A percentile compares a stretch with the other conserved stretches of the same genome.
Evolutionary conservation across 2,329 filamentous ascomycete species (phyloP).

Genomic region (Beauveria bassiana): DNA sequence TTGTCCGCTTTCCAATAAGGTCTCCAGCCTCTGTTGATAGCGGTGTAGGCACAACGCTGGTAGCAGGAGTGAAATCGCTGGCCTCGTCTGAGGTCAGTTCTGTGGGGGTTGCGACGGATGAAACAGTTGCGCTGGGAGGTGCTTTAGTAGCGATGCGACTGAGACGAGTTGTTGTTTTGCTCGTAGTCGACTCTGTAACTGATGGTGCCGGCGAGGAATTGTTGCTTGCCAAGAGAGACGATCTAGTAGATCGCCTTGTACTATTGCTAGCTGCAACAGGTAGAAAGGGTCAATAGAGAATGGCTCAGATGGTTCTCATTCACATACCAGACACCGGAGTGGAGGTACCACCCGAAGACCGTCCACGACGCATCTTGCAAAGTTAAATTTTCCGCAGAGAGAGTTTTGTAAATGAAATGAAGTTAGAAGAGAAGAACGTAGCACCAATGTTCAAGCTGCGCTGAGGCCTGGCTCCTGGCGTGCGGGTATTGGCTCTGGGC

Average conservation of each 20-base stretch:
- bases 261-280: neutral
- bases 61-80: slow-evolving; percentile 28
- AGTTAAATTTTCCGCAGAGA: neutral
- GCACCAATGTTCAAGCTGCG: neutral
- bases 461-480: neutral
- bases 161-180: neutral
- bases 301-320: neutral
- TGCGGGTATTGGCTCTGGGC: neutral
- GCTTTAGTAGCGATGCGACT: neutral
- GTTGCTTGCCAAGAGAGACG: slow-evolving; percentile 3
- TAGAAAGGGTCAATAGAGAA: neutral
- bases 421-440: neutral
- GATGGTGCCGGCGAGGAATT: slow-evolving; percentile 5
- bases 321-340: neutral
- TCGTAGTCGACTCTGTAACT: neutral
- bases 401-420: too few relatives aligned
- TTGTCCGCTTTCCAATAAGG: slow-evolving; percentile 10
- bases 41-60: slow-evolving; percentile 30
- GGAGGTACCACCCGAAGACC: neutral
- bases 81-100: slow-evolving; percentile 23
- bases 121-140: slow-evolving; percentile 21
- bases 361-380: neutral
- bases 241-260: neutral
- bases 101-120: slow-evolving; percentile 24
- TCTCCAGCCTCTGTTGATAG: slow-evolving; percentile 9